A percentile compares a stretch with the other conserved stretches of the same genome.
Conservation (phyloP, 306 rosid genomes). For the Astragalus glycyphyllos region DNA sequence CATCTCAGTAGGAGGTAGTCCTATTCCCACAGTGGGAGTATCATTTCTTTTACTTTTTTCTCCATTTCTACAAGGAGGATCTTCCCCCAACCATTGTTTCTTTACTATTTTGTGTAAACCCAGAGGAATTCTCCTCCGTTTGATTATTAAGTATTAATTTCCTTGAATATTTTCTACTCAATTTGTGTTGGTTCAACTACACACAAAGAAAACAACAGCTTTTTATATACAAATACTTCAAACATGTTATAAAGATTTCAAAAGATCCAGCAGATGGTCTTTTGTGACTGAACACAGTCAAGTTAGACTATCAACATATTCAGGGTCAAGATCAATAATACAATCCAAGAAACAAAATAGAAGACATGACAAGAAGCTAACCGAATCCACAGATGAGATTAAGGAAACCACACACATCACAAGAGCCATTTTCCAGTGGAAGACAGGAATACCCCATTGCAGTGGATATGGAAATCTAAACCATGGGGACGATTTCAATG, state of each 20-base stretch:
- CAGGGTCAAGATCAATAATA: conserved; percentile 23
- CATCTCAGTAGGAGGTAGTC: too few species aligned
- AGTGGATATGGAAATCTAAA: conserved; percentile 97
- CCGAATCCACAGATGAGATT: conserved; percentile 96
- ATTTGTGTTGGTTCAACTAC: too few species aligned
- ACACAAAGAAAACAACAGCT: background rate
- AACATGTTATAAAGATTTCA: conserved; percentile 28
- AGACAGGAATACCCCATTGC: conserved; percentile 99
- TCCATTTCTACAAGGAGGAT: too few species aligned
- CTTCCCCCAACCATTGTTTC: too few species aligned
- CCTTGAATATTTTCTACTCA: too few species aligned
- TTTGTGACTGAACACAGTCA: conserved; percentile 6
- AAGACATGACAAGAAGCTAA: conserved; percentile 59
- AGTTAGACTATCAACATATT: conserved; percentile 33
- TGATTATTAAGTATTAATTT: too few species aligned
- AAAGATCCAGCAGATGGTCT: conserved; percentile 34
- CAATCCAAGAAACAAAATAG: conserved; percentile 35
- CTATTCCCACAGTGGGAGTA: too few species aligned
- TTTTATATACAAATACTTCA: conserved; percentile 25
- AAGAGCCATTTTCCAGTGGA: conserved; percentile 94
- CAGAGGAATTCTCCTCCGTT: too few species aligned
- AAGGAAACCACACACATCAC: conserved; percentile 94
- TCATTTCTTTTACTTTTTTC: too few species aligned
- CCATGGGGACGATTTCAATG: conserved; percentile 83
- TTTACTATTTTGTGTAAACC: too few species aligned